Evolutionary conservation across 306 rosid species (phyloP), one percentile per base, ranked within the genome.

Genomic region (Dalbergia cultrata): DNA sequence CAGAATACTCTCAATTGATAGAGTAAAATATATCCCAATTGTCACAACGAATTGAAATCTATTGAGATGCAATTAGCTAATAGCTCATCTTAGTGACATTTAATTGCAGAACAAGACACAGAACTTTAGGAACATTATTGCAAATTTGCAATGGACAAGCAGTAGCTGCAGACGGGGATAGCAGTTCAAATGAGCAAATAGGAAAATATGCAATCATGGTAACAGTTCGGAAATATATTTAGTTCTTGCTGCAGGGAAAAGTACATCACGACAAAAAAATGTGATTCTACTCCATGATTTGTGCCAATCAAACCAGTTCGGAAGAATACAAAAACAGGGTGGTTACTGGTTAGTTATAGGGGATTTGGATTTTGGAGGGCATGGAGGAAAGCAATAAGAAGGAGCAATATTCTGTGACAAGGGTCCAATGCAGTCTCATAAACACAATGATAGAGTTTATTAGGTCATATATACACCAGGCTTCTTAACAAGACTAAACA

Each of bases 311-410:
- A 70, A 76, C 54, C 45, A 53, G 21, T 6, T 37, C 37, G 19
- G 62, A 64, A 63, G 66, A 79, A 82, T 43, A 33, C 14, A 47
- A 47, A 47, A 47, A 47, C 45, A 53, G 13, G 11, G 64, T n/a
- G 8, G 19, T 1, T 21, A 52, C 57, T n/a, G 8, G 19, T 1
- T 21, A 52, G 1, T 22, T 18, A 5, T 33, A 22, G 61, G 61
- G 12, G 44, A 0, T 31, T 52, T 22, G 74, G 37, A 54, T 0
- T 22, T 54, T 26, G 75, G 52, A 41, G 81, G 43, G 17, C 22
- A 80, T 26, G 77, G 35, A 43, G 13, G 63, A 17, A 33, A 80
- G 31, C 57, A 67, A 12, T 7, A 19, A 43, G 5, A 34, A 75
- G 31, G 33, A 76, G 73, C 72, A 77, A 26, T 26, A n/a, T 41